Evolutionary conservation across 257 asterid genomes (phyloP).

Genomic region (Przewalskia tangutica): DNA sequence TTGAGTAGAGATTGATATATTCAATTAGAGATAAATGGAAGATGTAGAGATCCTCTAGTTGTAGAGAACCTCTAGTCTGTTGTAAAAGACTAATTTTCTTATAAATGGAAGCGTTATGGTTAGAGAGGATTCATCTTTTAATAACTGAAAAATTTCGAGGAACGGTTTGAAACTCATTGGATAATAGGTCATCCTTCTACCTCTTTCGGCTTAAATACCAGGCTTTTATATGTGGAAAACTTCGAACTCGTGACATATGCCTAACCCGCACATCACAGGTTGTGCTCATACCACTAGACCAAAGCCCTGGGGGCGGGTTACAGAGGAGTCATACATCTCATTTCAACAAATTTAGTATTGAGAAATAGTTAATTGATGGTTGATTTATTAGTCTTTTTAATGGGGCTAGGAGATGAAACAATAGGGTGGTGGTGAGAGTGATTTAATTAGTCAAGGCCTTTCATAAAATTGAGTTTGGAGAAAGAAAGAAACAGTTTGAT

Average conservation of each 20-base stretch:
- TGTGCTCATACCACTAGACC: neutral
- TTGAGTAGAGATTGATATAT: neutral
- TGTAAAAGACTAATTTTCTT: neutral
- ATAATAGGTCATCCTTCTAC: neutral
- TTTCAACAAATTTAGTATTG: neutral
- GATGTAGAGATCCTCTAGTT: neutral
- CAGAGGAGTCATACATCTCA: neutral
- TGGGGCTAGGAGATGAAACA: neutral
- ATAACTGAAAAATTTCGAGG: neutral
- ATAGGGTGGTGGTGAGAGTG: neutral
- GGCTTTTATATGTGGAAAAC: neutral
- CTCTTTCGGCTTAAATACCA: neutral
- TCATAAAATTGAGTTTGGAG: neutral
- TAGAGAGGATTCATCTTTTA: neutral
- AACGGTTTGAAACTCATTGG: neutral
- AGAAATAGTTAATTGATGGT: neutral
- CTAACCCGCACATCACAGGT: neutral
- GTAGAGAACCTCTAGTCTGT: neutral
- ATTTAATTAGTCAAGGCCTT: neutral
- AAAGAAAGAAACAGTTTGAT: neutral
- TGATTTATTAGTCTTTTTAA: neutral
- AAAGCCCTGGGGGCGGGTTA: neutral
- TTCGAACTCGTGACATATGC: neutral
- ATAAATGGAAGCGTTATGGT: neutral
- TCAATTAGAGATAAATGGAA: neutral